A percentile compares a stretch with the other conserved stretches of the same genome.
These are phyloP conservation scores for Chrysoporthe deuterocubensis DNA, from an alignment of 2,329 filamentous ascomycete species.

Conservation along the genomic window DNA sequence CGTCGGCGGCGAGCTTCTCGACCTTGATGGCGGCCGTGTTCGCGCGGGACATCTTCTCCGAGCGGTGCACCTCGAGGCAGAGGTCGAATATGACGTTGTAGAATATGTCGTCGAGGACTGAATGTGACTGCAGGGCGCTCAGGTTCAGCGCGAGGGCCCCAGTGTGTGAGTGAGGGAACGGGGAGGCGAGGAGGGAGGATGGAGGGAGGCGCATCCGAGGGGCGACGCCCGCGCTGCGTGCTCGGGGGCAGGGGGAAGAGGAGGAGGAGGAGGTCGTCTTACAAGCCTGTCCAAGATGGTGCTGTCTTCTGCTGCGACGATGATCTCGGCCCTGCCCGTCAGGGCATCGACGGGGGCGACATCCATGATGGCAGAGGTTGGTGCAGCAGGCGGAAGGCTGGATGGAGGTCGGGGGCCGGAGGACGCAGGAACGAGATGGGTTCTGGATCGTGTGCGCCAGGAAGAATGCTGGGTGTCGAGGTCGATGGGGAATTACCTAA, in stretches of 20 bases:
- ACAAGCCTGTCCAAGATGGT: slow-evolving; percentile 63
- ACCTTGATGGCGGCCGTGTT: slow-evolving; percentile 66
- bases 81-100: slow-evolving; percentile 79
- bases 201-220: neutral
- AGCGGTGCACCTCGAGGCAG: slow-evolving; percentile 73
- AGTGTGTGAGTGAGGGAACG: slow-evolving; percentile 3
- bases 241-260: no score
- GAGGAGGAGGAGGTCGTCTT: slow-evolving; percentile 39
- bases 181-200: neutral
- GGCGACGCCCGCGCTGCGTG: neutral
- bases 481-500: slow-evolving; percentile 16
- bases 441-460: neutral
- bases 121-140: slow-evolving; percentile 54
- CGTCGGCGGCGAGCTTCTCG: slow-evolving; percentile 63
- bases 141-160: slow-evolving; percentile 4
- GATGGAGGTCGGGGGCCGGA: slow-evolving; percentile 14
- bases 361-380: slow-evolving; percentile 12
- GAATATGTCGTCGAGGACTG: slow-evolving; percentile 74
- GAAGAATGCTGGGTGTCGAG: neutral
- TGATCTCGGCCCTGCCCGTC: slow-evolving; percentile 61
- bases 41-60: slow-evolving; percentile 76
- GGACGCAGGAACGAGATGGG: slow-evolving; percentile 8
- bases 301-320: slow-evolving; percentile 57
- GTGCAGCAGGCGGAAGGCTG: neutral
- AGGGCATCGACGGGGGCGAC: slow-evolving; percentile 44